Base-by-base conservation (phyloP, 495 filamentous ascomycete species). In the Xylaria flabelliformis region DNA sequence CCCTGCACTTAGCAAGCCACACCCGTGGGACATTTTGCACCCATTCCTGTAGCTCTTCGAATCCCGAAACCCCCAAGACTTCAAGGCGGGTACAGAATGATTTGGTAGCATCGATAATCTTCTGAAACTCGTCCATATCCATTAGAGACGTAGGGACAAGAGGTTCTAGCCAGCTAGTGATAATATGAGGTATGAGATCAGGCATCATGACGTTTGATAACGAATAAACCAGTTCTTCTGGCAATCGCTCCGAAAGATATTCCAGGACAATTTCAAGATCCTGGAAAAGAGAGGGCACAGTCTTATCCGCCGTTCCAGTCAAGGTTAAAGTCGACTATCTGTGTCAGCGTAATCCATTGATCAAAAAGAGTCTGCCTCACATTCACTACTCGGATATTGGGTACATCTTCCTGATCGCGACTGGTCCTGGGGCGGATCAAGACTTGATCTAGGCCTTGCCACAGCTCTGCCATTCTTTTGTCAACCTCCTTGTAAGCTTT, bases 1-100 rank as follows among this genome's bases (percentile, higher is more conserved):
- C 94, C 69, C 90, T 90, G 70, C 93, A 90, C 77, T 92, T 94
- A n/a, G 89, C 88, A 26, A 98, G 85, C 96, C 96, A 99, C 15
- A 94, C 87, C 29, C 88, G 88, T 6, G 95, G 91, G 8, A 91
- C 92, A 62, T 90, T 89, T 41, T 91, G 89, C 0, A 91, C 89
- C 96, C 96, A 99, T 51, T 93, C 90, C 12, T 89, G 84, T 67
- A 98, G 80, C 24, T 90, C 88, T 69, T 89, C 86, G 29, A 91
- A 86, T 24, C 92, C 92, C 34, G 86, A 85, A 89, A 93, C 94
- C 0, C 87, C 85, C 15, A 92, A 82, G 0, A 81, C 80, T 56
- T 90, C 88, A 15, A 98, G 80, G 3, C 80, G 84, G 10, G 83
- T 80, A 46, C 90, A 91, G 74, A 98, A 93, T 9, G 85, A 77